Conservation (phyloP, 257 asterid genomes). For the Penstemon barbatus region DNA sequence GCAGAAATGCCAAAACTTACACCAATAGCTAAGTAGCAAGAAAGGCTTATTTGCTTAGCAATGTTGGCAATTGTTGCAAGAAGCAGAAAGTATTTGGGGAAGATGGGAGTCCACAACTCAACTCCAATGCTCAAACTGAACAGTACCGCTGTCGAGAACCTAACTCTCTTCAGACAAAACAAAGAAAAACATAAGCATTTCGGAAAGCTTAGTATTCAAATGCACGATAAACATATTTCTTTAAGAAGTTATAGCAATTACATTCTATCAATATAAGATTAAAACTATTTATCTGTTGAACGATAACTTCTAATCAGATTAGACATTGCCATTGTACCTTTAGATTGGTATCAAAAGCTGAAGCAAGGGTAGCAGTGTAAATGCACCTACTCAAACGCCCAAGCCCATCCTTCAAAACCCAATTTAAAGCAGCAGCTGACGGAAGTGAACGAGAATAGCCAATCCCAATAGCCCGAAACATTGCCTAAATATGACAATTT, state of each 20-base stretch:
- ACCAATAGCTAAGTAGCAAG: slow-evolving; percentile 86
- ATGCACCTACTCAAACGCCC: slow-evolving; percentile 92
- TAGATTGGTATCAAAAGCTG: slow-evolving; percentile 91
- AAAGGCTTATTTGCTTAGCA: slow-evolving; percentile 91
- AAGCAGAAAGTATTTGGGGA: slow-evolving; percentile 82
- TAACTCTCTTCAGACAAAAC: slow-evolving; percentile 71
- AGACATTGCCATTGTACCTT: slow-evolving; percentile 48
- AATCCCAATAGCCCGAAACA: slow-evolving; percentile 97
- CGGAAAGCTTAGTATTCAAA: slow-evolving; percentile 15
- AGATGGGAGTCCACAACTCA: slow-evolving; percentile 85
- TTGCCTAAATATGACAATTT: slow-evolving; percentile 57
- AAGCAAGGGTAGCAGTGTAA: slow-evolving; percentile 91
- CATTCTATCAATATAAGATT: not conserved
- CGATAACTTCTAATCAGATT: not conserved
- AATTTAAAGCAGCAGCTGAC: slow-evolving; percentile 94
- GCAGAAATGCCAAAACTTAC: slow-evolving; percentile 52
- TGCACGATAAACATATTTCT: not conserved
- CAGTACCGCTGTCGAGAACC: slow-evolving; percentile 80
- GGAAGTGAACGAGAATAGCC: slow-evolving; percentile 88
- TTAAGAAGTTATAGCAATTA: slow-evolving; percentile 5
- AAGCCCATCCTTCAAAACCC: slow-evolving; percentile 97
- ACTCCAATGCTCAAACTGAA: slow-evolving; percentile 94
- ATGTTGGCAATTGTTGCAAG: slow-evolving; percentile 95
- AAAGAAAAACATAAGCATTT: slow-evolving; percentile 30
- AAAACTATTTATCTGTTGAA: slow-evolving; percentile 3